Conservation (phyloP, 106 monocot genomes). For the Alisma plantagoaquatica region DNA sequence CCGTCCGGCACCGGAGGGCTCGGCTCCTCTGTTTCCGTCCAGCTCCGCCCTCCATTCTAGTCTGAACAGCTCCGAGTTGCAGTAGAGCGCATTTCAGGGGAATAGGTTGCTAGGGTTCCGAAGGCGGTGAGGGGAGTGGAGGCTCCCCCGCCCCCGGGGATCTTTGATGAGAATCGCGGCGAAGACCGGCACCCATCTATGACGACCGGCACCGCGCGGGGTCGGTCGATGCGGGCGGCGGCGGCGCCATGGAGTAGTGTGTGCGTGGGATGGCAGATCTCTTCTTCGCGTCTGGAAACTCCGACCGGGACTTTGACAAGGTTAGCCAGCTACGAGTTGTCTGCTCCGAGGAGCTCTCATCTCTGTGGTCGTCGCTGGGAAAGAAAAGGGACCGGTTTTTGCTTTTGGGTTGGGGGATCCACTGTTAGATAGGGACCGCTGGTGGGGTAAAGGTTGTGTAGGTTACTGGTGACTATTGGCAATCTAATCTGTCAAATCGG, state of each 20-base stretch:
- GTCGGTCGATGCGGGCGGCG: constrained; percentile 33
- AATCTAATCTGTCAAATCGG: neutral
- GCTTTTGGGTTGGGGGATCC: neutral
- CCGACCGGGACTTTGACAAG: constrained; percentile 52
- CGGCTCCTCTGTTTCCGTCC: too few species aligned
- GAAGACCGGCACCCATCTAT: too few species aligned
- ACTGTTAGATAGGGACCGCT: neutral
- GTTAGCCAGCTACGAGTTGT: neutral
- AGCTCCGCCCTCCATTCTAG: too few species aligned
- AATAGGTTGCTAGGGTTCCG: too few species aligned
- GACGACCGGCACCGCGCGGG: constrained; percentile 39
- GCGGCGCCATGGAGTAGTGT: constrained; percentile 20
- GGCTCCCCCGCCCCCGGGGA: neutral
- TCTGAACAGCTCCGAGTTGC: too few species aligned
- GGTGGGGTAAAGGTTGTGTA: too few species aligned
- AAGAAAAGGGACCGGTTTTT: neutral
- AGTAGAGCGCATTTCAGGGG: too few species aligned
- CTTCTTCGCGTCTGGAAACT: constrained; percentile 27
- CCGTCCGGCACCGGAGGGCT: too few species aligned
- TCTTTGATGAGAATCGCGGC: constrained; percentile 67
- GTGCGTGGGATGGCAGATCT: constrained; percentile 91
- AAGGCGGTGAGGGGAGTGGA: too few species aligned
- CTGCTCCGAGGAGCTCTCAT: neutral
- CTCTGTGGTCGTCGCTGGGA: neutral
- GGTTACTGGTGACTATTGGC: too few species aligned